Evolutionary conservation across 345 rosid genomes (phyloP), one percentile per base, ranked within the genome.

Genomic region (Linum lewisii): DNA sequence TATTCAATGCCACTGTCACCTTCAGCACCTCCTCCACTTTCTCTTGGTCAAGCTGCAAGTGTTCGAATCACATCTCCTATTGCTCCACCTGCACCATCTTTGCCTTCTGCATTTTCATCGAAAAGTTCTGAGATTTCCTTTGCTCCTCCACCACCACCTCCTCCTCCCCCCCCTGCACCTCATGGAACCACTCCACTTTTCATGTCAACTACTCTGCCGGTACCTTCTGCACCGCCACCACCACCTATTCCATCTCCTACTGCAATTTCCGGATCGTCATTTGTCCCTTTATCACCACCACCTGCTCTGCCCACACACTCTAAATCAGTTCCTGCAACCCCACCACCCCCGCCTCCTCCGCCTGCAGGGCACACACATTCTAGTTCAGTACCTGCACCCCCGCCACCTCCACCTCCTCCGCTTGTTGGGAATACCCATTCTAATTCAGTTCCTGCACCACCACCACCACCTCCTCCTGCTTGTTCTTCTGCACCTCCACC

Each of bases 401-500:
- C 66, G 15, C 66, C 66, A 14, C 64, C 24, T 22, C 65, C 49
- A 22, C 60, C 47, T 42, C 47, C 47, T 42, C 47, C 47, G 13
- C 36, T 64, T 66, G 68, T 36, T 51, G 72, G 22, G 54, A 63
- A n/a, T n/a, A n/a, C n/a, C 22, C 59, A 66, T 45, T 36, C 65
- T 44, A 22, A 51, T 62, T 62, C 67, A 34, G 55, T 76, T n/a
- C n/a, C n/a, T 52, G 29, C 64, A 57, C 64, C 78, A 9, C 71
- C 76, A 6, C 79, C 78, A 2, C 77, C 83, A 21, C 82, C 80
- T 0, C n/a, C n/a, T n/a, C n/a, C n/a, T n/a, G n/a, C n/a, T n/a
- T n/a, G n/a, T n/a, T 86, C 85, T 19, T 75, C 66, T 36, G 63
- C 78, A 25, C 72, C 67, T 34, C n/a, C n/a, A n/a, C 64, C 70